Base-by-base conservation (phyloP, 495 filamentous ascomycete genomes). In the Hypoxylon trugodes region DNA sequence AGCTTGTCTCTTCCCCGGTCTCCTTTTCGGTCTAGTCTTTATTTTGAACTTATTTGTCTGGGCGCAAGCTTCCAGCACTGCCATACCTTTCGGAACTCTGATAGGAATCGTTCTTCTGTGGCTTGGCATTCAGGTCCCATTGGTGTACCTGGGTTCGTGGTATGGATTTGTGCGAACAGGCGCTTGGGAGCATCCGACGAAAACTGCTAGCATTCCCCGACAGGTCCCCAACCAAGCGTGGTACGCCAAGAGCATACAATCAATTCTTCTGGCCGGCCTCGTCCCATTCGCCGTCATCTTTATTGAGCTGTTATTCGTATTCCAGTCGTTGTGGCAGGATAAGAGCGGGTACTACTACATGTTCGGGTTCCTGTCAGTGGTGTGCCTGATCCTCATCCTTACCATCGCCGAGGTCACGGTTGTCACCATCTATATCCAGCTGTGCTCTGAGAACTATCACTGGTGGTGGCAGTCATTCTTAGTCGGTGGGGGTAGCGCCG, bases 401-500 rank as follows among this genome's bases (percentile, higher is more conserved):
- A 92, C 90, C 1, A 86, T 96, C 21, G 84, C 92, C 47, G 91
- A 97, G 79, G 92, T 96, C 51, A 96, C 92, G 1, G 87, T 97
- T 24, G 91, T 96, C 47, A 89, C 87, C 2, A 93, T 92, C 12
- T 97, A 97, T 71, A 86, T 90, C 40, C 89, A 90, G 72, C 85
- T 97, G 18, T 96, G 93, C 76, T 78, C 86, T 8, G 93, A 93
- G 87, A 94, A 96, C 72, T 92, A 96, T 74, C 84, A 95, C 72
- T 97, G 93, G 93, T 96, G 91, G 91, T 96, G 92, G 92, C 89
- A 92, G 70, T 91, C 89, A 62, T 95, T 97, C 79, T 74, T 92
- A 32, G 85, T 93, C 12, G 93, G 93, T 36, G 89, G 88, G 47
- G 88, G 89, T 66, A 90, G 86, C 61, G 86, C 89, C 1, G 74